These are phyloP conservation scores for Plasmodium gaboni DNA, from an alignment of 169 alveolate species.

Conservation along the genomic window DNA sequence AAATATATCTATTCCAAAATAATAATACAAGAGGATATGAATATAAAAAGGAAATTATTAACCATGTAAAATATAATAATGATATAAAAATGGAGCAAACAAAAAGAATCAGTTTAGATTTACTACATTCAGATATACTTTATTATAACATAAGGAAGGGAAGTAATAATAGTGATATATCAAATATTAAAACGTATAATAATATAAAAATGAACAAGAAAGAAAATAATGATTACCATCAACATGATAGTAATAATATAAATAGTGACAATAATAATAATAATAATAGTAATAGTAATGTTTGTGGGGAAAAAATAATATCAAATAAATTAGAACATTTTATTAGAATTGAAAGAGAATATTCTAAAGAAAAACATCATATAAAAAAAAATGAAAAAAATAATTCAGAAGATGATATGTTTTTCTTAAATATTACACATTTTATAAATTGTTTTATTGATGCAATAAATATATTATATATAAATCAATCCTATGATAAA, in stretches of 20 bases:
- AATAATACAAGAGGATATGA: not conserved
- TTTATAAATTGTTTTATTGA: conserved; percentile 60
- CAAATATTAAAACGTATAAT: not conserved
- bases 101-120: conserved; percentile 18
- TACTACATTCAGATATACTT: conserved; percentile 54
- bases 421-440: conserved; percentile 24
- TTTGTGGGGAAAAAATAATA: not conserved
- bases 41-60: conserved; percentile 2
- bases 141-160: conserved; percentile 13
- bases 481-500: conserved; percentile 63
- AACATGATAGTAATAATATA: conserved; percentile 4
- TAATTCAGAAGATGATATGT: conserved; percentile 1
- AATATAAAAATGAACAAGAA: not conserved
- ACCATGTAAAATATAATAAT: conserved; percentile 1
- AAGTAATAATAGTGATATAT: not conserved
- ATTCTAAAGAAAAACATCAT: not conserved
- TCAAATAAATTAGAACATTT: conserved; percentile 13
- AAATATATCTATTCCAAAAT: conserved; percentile 27
- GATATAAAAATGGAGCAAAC: not conserved
- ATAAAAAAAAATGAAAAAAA: conserved; percentile 5
- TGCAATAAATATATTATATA: conserved; percentile 61
- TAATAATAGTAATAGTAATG: not conserved
- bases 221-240: not conserved
- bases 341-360: not conserved
- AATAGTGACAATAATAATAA: not conserved